phyloP scores from a whole-genome alignment of 768 basidiomycete genomes.

The Suillus brevipes region DNA sequence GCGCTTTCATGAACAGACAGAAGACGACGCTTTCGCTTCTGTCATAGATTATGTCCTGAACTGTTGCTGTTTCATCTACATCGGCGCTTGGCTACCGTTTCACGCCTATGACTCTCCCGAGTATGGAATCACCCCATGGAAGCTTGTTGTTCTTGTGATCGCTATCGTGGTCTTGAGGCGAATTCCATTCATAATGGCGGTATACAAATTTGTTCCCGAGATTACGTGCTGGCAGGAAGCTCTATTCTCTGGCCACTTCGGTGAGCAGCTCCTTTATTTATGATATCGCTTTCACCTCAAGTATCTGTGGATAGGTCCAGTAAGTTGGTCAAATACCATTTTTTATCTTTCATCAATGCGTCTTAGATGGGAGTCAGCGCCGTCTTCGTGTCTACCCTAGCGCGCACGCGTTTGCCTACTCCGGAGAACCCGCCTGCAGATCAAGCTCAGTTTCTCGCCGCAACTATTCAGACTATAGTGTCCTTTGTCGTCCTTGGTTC shows the following conservation, averaged over 20 bases:
- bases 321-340: conserved; percentile 29
- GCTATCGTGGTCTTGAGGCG: conserved; percentile 73
- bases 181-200: conserved; percentile 71
- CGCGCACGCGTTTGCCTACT: conserved; percentile 57
- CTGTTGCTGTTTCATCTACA: conserved; percentile 79
- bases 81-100: conserved; percentile 86
- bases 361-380: conserved; percentile 88
- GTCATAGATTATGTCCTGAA: conserved; percentile 88
- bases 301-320: conserved; percentile 45
- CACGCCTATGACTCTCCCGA: conserved; percentile 51
- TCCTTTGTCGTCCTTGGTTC: conserved; percentile 86
- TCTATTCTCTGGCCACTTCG: conserved; percentile 90
- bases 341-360: not conserved
- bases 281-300: not conserved
- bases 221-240: conserved; percentile 84
- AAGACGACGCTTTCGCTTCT: conserved; percentile 84
- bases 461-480: conserved; percentile 77
- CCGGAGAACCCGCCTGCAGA: conserved; percentile 60
- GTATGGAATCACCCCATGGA: conserved; percentile 67
- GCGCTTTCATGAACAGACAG: conserved; percentile 73
- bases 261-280: conserved; percentile 33
- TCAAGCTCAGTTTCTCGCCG: conserved; percentile 71
- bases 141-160: conserved; percentile 66
- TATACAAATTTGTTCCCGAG: conserved; percentile 88
- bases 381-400: conserved; percentile 82